These are phyloP conservation scores for Chlamydomonas applanata DNA, from an alignment of 139 green algal species.

Conservation along the genomic window DNA sequence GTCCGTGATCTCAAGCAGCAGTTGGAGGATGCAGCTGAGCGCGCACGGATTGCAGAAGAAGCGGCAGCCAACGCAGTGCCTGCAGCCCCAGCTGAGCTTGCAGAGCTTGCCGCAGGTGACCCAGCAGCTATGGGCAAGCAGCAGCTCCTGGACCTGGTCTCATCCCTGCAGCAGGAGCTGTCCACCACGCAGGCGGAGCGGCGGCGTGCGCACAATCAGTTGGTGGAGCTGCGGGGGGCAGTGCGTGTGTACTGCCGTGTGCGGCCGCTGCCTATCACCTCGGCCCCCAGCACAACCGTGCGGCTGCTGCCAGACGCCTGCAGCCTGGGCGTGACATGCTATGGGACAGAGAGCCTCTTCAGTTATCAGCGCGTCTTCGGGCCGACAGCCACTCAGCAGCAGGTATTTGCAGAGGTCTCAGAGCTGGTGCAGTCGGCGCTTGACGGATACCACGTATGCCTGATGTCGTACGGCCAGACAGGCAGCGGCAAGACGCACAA, in stretches of 20 bases:
- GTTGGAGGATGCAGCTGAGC: background rate
- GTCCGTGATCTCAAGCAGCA: background rate
- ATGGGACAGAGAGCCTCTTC: constrained; percentile 65
- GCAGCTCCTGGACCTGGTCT: background rate
- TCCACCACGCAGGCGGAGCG: background rate
- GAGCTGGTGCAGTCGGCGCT: constrained; percentile 89
- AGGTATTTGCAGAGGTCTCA: constrained; percentile 77
- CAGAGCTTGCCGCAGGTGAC: background rate
- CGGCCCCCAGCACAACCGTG: constrained; percentile 18
- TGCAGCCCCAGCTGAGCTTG: background rate
- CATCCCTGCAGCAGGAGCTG: constrained; percentile 7
- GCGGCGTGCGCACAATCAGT: constrained; percentile 60
- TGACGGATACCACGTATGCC: constrained; percentile 92
- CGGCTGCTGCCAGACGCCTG: constrained; percentile 42
- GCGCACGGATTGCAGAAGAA: background rate
- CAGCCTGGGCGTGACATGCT: constrained; percentile 39
- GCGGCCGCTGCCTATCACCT: constrained; percentile 32
- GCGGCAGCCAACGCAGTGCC: background rate
- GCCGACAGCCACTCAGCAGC: constrained; percentile 46
- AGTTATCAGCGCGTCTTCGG: constrained; percentile 64
- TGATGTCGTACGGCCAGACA: constrained; percentile 94
- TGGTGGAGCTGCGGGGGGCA: constrained; percentile 73
- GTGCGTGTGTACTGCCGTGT: constrained; percentile 83
- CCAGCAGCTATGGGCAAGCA: background rate
- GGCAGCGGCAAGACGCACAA: constrained; percentile 94